Evolutionary conservation across 768 basidiomycete species (phyloP), one percentile per base, ranked within the genome.

Genomic region (Hericium erinaceus): DNA sequence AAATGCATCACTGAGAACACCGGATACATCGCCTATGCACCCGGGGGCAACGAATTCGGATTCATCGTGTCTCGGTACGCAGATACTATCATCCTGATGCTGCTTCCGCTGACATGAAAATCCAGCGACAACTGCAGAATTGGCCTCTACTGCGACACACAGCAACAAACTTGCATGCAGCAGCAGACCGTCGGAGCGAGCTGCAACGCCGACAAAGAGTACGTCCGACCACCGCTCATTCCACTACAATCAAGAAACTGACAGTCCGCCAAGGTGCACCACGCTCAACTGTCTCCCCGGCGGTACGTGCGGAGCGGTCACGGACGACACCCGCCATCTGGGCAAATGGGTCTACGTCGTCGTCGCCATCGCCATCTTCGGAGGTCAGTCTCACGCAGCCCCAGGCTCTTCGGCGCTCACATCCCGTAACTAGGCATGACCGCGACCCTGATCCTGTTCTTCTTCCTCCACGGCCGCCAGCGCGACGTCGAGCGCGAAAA

Each of bases 401-500:
- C 24, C 20, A 22, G 4, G 10, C 37, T 55, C 59, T 39, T 33
- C 28, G 46, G 46, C 37, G 22, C 24, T 48, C 26, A 61, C 16
- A 33, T 33, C 9, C 33, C 33, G 6, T 6, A 33, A 33, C 9
- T 58, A 93, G 92, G 88, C 49, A 90, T 94, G 79, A 72, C 81
- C 58, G 86, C 79, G 15, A 86, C 85, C 9, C 75, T 92, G 44
- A 70, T 81, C 54, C 77, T 79, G 3, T 74, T 95, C 39, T 92
- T 81, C 72, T 75, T 84, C 64, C 64, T 87, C 7, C 91, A 93
- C 64, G 74, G 84, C 40, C 80, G 82, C 62, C 80, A 87, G 61
- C 82, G 92, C 63, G 84, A 84, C 44, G 70, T 75, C 58, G 90
- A 93, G 65, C 85, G 89, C 49, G 85, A 89, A 72, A 92, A 87